Evolutionary conservation across 768 basidiomycete species (phyloP).

Genomic region (Dioszegia crocea): DNA sequence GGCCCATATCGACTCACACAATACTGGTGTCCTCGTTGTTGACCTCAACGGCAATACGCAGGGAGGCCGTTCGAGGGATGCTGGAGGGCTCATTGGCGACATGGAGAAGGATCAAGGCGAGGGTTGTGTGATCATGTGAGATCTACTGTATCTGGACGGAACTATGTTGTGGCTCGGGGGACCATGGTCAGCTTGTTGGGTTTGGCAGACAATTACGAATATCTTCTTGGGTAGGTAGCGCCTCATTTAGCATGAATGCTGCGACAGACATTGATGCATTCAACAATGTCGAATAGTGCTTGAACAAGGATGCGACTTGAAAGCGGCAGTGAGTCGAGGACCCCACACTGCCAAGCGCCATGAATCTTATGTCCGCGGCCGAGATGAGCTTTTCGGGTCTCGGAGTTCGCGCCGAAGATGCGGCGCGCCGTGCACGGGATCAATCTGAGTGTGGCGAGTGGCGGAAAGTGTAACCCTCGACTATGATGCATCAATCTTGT

Average conservation of each 20-base stretch:
- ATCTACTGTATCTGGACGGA: not conserved
- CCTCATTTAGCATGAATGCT: no score
- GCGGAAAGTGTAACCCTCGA: not conserved
- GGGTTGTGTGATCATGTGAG: constrained; percentile 65
- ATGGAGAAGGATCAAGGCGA: constrained; percentile 56
- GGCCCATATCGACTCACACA: constrained; percentile 71
- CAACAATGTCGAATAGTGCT: no score
- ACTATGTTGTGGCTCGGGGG: no score
- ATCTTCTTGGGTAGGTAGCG: no score
- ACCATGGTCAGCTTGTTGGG: no score
- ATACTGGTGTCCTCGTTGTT: constrained; percentile 79
- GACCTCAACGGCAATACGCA: constrained; percentile 56
- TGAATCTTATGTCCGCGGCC: no score
- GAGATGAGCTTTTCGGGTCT: no score
- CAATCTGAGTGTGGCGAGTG: not conserved
- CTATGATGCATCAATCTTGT: no score
- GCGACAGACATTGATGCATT: no score
- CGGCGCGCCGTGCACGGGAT: constrained; percentile 2
- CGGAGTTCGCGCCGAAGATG: not conserved
- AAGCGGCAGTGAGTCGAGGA: not conserved
- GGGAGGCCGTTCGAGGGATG: constrained; percentile 51
- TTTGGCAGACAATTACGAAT: no score
- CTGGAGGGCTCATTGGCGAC: constrained; percentile 61
- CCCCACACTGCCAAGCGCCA: not conserved
- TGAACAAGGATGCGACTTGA: no score